Evolutionary conservation across 1,139 yeast genomes (phyloP).

Genomic region (Nakaseomyces glabratus): DNA sequence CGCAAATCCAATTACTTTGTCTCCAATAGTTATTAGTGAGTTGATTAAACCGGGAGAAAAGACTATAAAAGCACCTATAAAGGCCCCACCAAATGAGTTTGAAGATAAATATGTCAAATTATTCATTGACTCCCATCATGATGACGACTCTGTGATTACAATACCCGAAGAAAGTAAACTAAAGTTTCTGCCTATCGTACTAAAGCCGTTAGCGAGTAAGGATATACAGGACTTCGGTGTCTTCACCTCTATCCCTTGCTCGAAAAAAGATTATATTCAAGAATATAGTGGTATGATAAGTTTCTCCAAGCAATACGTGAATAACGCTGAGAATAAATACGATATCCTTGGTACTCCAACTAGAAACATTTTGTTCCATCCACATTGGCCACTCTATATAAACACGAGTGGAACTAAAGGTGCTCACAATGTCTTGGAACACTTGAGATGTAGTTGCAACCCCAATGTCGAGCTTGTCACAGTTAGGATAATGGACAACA

Average conservation of each 20-base stretch:
- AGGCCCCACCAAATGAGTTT: conserved; percentile 32
- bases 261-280: conserved; percentile 46
- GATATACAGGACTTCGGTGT: conserved; percentile 39
- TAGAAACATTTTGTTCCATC: conserved; percentile 57
- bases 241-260: conserved; percentile 37
- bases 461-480: conserved; percentile 66
- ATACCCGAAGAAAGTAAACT: conserved; percentile 32
- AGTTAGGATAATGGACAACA: conserved; percentile 32
- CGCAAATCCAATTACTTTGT: conserved; percentile 11
- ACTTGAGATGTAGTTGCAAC: conserved; percentile 64
- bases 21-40: conserved; percentile 31
- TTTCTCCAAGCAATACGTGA: conserved; percentile 50
- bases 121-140: conserved; percentile 26
- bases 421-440: conserved; percentile 33
- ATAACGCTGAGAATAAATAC: conserved; percentile 66
- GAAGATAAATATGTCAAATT: conserved; percentile 32
- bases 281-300: conserved; percentile 70
- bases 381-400: conserved; percentile 47
- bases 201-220: conserved; percentile 25
- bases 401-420: conserved; percentile 71
- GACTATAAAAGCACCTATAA: conserved; percentile 34
- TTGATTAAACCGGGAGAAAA: conserved; percentile 44
- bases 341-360: conserved; percentile 72
- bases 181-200: conserved; percentile 46
- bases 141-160: conserved; percentile 26